Evolutionary conservation across 495 filamentous ascomycete genomes (phyloP), one percentile per base, ranked within the genome.

Genomic region (Cercophora samala): DNA sequence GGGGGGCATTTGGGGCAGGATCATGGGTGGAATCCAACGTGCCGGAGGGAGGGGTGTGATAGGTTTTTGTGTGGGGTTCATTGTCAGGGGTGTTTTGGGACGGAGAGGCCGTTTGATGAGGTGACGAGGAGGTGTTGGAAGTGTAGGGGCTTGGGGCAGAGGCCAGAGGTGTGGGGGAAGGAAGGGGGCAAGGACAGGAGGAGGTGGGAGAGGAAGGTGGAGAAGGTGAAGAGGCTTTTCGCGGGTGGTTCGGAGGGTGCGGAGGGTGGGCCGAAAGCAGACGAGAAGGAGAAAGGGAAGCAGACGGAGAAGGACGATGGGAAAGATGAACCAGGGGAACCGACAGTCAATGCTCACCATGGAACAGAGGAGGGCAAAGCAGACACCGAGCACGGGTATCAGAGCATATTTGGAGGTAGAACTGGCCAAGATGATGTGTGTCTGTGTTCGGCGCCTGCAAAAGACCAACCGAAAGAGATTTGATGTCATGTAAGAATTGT

Each of bases 11-110:
- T 81, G 29, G 79, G 76, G 0, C 77, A 81, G 64, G 77, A 80
- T 58, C 79, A 77, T 19, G 68, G 70, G 18, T 81, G 77, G 79
- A 76, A 76, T 19, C 73, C 78, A 5, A 73, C 75, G 18, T 81
- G 79, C 23, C 58, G 64, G 13, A 74, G 65, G 8, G 55, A 67
- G 9, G 72, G 66, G 19, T 80, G 79, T 55, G 62, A 66, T 37
- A 65, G 71, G 21, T 81, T 71, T 58, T 60, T 74, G 46, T 81
- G 79, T 46, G 72, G 72, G 6, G 15, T 81, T 22, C 77, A 81
- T 60, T 79, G 77, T 56, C 73, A 73, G 18, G 73, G 73, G 42
- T 79, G 78, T 23, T 75, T 75, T 8, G 71, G 72, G 64, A 68
- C 66, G 18, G 66, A 76, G 22, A 76, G 73, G 70, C 69, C 67